Base-by-base conservation (phyloP, 805 yeast genomes). In the Komagataella ulmi region DNA sequence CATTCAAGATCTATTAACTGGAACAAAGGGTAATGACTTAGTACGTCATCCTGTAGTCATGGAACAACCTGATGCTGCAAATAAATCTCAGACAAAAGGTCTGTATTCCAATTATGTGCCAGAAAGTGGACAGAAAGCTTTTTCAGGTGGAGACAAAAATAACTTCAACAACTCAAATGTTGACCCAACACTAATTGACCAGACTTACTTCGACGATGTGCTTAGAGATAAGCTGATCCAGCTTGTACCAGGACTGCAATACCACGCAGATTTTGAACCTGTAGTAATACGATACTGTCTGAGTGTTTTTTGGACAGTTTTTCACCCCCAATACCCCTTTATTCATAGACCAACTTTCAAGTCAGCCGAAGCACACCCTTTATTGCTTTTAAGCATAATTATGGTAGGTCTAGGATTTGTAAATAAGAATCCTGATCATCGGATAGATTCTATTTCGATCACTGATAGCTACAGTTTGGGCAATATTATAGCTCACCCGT, bases 341-440 rank as follows among this genome's bases (percentile, higher is more conserved):
- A 52, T 75, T 43, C 79, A 75, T 54, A 68, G 69, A 47, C 75
- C 75, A 0, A 69, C 79, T 1, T 80, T 80, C 56, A 69, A 71
- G 49, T 76, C 85, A 0, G 64, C 67, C 40, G 65, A 68, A 1
- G 73, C 78, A 7, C 77, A 77, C 6, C 79, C 81, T 0, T 67
- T 81, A 17, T 61, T 83, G n/a, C 56, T 82, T 7, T 60, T 80
- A 3, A 61, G 81, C 3, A 76, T 83, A 80, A 70, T 80, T 1
- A 64, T 79, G 64, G 68, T 77, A 23, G 86, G 85, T 7, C 74
- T 80, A n/a, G 47, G 17, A 49, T 30, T 30, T 10, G 40, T 30
- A 5, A 30, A 52, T 49, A 64, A 59, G 56, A 70, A 60, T 50
- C 68, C 51, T 50, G 66, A 54, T 44, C 54, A 53, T 24, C 48